Conservation (phyloP, 108 stramenopile genomes). For the Conticribra guillardii region DNA sequence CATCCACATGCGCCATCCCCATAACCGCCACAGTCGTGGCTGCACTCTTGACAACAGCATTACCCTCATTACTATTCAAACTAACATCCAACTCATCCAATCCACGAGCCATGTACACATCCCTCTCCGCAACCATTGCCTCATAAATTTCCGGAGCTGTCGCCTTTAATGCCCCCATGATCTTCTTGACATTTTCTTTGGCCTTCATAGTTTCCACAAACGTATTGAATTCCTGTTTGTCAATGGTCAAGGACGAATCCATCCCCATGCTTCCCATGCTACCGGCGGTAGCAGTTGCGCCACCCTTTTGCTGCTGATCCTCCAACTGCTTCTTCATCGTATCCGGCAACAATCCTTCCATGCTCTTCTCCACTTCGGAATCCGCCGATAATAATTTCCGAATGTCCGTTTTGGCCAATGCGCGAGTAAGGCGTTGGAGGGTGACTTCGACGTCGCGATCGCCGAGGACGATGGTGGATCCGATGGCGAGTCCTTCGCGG, state of each 20-base stretch:
- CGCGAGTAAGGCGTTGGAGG: conserved; percentile 40
- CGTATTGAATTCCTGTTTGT: conserved; percentile 40
- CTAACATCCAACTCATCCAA: conserved; percentile 41
- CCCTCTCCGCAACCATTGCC: conserved; percentile 61
- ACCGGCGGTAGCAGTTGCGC: background rate
- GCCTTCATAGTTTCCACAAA: conserved; percentile 63
- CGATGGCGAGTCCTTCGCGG: conserved; percentile 47
- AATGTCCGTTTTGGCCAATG: conserved; percentile 48
- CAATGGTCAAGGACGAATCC: conserved; percentile 26
- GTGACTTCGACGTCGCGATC: conserved; percentile 65
- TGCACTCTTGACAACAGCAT: too few species aligned
- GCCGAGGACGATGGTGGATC: conserved; percentile 56
- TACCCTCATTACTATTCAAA: conserved; percentile 20
- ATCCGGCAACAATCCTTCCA: conserved; percentile 42
- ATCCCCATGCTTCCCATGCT: conserved; percentile 8
- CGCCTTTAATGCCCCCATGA: conserved; percentile 40
- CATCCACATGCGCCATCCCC: conserved; percentile 63
- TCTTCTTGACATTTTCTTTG: conserved; percentile 52
- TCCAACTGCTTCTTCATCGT: conserved; percentile 29
- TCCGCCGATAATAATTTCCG: conserved; percentile 39
- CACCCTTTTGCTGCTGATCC: conserved; percentile 5
- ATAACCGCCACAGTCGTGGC: conserved; percentile 49
- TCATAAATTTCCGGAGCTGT: conserved; percentile 55
- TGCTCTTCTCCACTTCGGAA: conserved; percentile 45
- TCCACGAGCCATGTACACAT: conserved; percentile 58